phyloP scores from a whole-genome alignment of 129 eudicot genomes.

The Artemisia annua region DNA sequence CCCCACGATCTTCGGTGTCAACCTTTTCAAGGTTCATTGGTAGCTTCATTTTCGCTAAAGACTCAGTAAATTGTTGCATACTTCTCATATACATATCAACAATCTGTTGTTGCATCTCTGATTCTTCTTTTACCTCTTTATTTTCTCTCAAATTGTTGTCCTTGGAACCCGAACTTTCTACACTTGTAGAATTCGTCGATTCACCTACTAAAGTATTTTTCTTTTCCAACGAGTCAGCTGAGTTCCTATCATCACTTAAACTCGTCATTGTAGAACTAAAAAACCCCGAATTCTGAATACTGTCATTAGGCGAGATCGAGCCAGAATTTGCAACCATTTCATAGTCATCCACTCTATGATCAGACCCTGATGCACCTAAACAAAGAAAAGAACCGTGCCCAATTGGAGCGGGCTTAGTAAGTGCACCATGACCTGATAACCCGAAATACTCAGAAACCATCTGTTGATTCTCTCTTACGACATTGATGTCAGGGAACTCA shows the following conservation, averaged over 20 bases:
- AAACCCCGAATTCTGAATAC: constrained; percentile 60
- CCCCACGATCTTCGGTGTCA: constrained; percentile 30
- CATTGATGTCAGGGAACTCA: constrained; percentile 69
- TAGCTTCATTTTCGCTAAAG: constrained; percentile 80
- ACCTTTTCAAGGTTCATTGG: constrained; percentile 71
- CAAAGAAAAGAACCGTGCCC: constrained; percentile 68
- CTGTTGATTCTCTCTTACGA: constrained; percentile 52
- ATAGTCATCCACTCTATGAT: constrained; percentile 44
- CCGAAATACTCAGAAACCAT: constrained; percentile 74
- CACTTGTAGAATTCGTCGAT: constrained; percentile 25
- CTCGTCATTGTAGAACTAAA: constrained; percentile 77
- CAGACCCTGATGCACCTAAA: constrained; percentile 43
- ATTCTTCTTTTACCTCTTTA: constrained; percentile 49
- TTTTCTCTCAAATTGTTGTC: constrained; percentile 25
- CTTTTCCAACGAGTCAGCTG: constrained; percentile 56
- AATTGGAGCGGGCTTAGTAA: constrained; percentile 19
- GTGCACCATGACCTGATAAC: constrained; percentile 23
- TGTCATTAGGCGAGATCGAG: constrained; percentile 51
- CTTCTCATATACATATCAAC: constrained; percentile 94
- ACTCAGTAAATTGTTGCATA: constrained; percentile 86
- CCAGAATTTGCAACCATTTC: constrained; percentile 57
- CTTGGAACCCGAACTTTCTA: constrained; percentile 36
- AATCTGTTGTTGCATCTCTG: constrained; percentile 78
- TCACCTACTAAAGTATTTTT: constrained; percentile 29
- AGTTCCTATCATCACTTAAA: constrained; percentile 65